phyloP scores from a whole-genome alignment of 1,139 yeast species.

The Geotrichum australiense region DNA sequence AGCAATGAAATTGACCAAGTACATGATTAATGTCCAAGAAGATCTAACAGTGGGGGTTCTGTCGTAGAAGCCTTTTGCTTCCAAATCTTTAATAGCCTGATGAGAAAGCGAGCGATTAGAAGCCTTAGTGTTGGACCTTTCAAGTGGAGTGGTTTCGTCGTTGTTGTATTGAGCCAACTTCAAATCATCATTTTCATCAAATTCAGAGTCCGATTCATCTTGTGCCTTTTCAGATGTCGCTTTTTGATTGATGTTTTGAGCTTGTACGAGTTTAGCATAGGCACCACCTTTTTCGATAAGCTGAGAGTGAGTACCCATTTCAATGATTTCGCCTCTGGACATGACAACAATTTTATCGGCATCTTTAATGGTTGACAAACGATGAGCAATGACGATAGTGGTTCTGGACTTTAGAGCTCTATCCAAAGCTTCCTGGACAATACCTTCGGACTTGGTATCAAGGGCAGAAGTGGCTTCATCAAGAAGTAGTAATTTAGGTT shows the following conservation, averaged over 20 bases:
- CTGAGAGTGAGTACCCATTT: conserved; percentile 38
- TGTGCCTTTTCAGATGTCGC: conserved; percentile 6
- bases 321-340: conserved; percentile 38
- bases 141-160: background rate
- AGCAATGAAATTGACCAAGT: conserved; percentile 1
- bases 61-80: conserved; percentile 7
- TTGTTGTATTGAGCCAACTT: background rate
- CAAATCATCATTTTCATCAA: conserved; percentile 1
- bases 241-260: conserved; percentile 32
- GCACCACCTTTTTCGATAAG: conserved; percentile 33
- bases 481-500: conserved; percentile 54
- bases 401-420: conserved; percentile 58
- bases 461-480: conserved; percentile 81
- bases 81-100: conserved; percentile 9
- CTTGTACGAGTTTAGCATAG: conserved; percentile 35
- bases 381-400: conserved; percentile 73
- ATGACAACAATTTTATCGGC: conserved; percentile 42
- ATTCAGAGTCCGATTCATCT: conserved; percentile 14
- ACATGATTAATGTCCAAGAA: conserved; percentile 8
- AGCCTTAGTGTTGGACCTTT: background rate
- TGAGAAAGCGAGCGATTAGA: conserved; percentile 11
- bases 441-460: conserved; percentile 59
- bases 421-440: conserved; percentile 47
- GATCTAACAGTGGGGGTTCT: conserved; percentile 1
- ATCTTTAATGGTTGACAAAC: conserved; percentile 63